Conservation (phyloP, 75 land plant species). For the Pinus albicaulis region DNA sequence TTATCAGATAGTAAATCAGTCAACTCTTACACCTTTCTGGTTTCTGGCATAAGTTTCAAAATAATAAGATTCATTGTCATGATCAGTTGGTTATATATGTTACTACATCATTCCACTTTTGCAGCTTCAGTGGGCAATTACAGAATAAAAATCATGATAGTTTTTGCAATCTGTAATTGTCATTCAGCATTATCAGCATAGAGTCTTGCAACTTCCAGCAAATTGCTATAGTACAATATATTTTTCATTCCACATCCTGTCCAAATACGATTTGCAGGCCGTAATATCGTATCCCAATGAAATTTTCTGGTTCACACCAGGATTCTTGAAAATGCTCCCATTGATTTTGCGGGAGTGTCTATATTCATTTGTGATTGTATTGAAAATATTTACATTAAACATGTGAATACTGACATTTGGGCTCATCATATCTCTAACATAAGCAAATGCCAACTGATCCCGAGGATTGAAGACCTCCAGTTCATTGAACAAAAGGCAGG, state of each 20-base stretch:
- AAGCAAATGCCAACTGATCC: constrained; percentile 75
- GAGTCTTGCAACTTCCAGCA: too few relatives aligned
- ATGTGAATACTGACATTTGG: constrained; percentile 52
- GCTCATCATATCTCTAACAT: constrained; percentile 61
- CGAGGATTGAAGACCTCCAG: constrained; percentile 66
- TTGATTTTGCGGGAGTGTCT: constrained; percentile 39
- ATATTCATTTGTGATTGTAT: constrained; percentile 48
- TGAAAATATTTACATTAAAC: constrained; percentile 56
- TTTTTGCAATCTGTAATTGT: too few relatives aligned
- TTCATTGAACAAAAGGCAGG: constrained; percentile 75
- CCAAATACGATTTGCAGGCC: constrained; percentile 4
- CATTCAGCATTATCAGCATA: too few relatives aligned
- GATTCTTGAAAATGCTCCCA: neutral
- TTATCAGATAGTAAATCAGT: too few relatives aligned
- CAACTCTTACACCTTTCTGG: too few relatives aligned
- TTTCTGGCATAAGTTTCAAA: too few relatives aligned
- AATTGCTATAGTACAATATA: neutral
- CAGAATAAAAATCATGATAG: too few relatives aligned
- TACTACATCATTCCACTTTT: too few relatives aligned
- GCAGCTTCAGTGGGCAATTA: too few relatives aligned
- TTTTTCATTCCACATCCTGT: neutral
- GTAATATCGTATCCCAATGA: neutral
- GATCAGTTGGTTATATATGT: too few relatives aligned
- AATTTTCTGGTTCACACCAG: neutral
- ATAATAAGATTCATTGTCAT: too few relatives aligned